These are phyloP conservation scores for Stylonectria norvegica DNA, from an alignment of 2,329 filamentous ascomycete species.

Conservation along the genomic window DNA sequence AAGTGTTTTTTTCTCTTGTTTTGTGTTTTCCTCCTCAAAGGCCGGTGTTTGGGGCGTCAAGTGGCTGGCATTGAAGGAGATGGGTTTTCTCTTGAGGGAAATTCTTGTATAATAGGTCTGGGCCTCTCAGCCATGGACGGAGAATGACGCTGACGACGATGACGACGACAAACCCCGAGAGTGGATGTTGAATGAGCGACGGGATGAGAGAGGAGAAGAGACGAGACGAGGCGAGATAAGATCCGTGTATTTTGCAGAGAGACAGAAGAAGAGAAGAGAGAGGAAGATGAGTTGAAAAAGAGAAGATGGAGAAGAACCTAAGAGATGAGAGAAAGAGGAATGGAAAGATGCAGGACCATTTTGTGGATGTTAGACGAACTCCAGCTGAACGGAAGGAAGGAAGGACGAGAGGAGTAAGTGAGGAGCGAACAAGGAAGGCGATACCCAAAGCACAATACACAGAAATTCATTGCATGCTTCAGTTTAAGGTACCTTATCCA, in stretches of 20 bases:
- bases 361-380: too few relatives aligned
- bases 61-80: conserved; percentile 6
- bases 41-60: conserved; percentile 20
- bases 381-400: neutral
- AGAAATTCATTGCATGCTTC: too few relatives aligned
- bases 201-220: conserved; percentile 7
- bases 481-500: too few relatives aligned
- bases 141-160: too few relatives aligned
- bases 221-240: conserved; percentile 6
- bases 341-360: too few relatives aligned
- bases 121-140: conserved; percentile 1
- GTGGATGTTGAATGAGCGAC: neutral
- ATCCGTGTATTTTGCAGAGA: neutral
- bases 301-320: neutral
- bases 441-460: conserved; percentile 28
- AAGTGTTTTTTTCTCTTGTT: conserved; percentile 14
- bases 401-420: neutral
- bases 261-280: conserved; percentile 1
- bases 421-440: conserved; percentile 16
- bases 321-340: conserved; percentile 4
- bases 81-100: conserved; percentile 9
- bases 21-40: conserved; percentile 14
- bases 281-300: conserved; percentile 7
- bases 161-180: too few relatives aligned
- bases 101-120: conserved; percentile 12